These are phyloP conservation scores for Orbilia oligospora DNA, from an alignment of 2,329 filamentous ascomycete species.

Conservation along the genomic window DNA sequence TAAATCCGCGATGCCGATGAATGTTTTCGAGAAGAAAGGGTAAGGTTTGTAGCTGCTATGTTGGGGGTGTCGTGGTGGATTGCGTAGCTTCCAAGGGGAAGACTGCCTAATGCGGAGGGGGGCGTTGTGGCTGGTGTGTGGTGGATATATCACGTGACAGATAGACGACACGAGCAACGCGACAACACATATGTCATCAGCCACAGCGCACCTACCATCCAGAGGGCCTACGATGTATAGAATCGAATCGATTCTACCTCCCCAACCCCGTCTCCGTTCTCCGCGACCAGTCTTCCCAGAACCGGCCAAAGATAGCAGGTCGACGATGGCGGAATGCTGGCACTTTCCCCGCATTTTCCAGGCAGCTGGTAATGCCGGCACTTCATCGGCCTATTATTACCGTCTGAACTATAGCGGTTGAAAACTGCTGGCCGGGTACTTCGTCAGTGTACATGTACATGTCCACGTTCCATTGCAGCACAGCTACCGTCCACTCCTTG, in stretches of 20 bases:
- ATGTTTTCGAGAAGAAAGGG: not conserved
- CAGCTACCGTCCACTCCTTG: constrained; percentile 33
- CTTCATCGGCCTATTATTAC: constrained; percentile 59
- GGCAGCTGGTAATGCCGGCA: constrained; percentile 58
- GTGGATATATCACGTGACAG: constrained; percentile 21
- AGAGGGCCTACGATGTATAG: not conserved
- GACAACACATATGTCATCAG: constrained; percentile 38
- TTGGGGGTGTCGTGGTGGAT: constrained; percentile 42
- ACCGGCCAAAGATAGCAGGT: constrained; percentile 21
- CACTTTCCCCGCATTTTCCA: constrained; percentile 60
- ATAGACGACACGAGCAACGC: constrained; percentile 19
- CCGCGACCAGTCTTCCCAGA: constrained; percentile 34
- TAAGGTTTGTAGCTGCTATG: not conserved
- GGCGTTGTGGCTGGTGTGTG: constrained; percentile 41
- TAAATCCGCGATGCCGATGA: constrained; percentile 9
- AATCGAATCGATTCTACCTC: not conserved
- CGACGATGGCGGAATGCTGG: constrained; percentile 35
- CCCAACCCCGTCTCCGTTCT: constrained; percentile 60
- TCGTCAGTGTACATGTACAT: constrained; percentile 35
- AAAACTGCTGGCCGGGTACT: constrained; percentile 25
- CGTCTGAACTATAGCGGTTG: constrained; percentile 51
- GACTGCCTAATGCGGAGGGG: constrained; percentile 39
- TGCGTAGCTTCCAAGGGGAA: constrained; percentile 47
- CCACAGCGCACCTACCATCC: constrained; percentile 27
- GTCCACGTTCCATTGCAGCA: constrained; percentile 40